These are phyloP conservation scores for Ramaria sp. DNA, from an alignment of 768 basidiomycete genomes.

Conservation along the genomic window DNA sequence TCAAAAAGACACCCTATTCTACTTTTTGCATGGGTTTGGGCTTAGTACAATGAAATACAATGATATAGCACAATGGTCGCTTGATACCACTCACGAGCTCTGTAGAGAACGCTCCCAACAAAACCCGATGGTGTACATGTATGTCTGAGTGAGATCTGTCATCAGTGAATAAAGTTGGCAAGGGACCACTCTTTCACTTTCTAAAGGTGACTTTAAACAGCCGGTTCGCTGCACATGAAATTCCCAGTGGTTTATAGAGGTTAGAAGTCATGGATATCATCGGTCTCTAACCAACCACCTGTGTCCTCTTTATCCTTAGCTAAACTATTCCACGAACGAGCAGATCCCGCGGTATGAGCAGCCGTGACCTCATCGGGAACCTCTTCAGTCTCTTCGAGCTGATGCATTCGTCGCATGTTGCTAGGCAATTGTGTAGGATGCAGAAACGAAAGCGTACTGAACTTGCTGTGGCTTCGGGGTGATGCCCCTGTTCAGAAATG, in stretches of 20 bases:
- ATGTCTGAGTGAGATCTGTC: no score
- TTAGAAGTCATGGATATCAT: slow-evolving; percentile 26
- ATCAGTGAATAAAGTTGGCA: no score
- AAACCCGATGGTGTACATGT: no score
- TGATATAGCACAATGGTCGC: no score
- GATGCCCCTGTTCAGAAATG: not conserved
- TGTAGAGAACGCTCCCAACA: no score
- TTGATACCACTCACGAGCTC: no score
- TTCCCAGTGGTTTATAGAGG: not conserved
- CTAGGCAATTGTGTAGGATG: slow-evolving; percentile 16
- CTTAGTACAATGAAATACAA: no score
- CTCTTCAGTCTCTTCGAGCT: slow-evolving; percentile 11
- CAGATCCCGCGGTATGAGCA: slow-evolving; percentile 13
- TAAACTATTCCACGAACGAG: not conserved
- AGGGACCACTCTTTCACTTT: no score
- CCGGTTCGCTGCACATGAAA: no score
- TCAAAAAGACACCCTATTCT: no score
- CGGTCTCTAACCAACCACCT: slow-evolving; percentile 22
- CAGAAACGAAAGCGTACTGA: slow-evolving; percentile 42
- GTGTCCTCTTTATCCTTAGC: slow-evolving; percentile 17
- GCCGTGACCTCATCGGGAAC: slow-evolving; percentile 17
- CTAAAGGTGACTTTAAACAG: no score
- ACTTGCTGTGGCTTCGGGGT: slow-evolving; percentile 31
- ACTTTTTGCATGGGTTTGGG: no score
- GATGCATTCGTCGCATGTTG: slow-evolving; percentile 14